Percentiles rank a stretch among this genome's conserved stretches.
Evolutionary conservation across 2,329 filamentous ascomycete genomes (phyloP).

Genomic region (Fusarium decemcellulare): DNA sequence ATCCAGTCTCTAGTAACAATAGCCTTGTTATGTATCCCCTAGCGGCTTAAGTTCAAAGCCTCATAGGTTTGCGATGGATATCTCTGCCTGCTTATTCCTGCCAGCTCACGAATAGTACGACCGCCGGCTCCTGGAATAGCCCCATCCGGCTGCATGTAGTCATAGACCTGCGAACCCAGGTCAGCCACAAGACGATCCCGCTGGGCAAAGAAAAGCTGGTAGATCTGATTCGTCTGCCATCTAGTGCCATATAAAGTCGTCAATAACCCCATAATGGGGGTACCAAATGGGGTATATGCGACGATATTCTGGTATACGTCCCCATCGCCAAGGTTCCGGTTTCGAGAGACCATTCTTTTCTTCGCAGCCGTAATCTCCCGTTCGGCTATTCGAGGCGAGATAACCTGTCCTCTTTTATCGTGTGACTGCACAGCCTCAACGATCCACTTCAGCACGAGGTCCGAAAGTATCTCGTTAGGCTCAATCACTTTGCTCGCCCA

Average conservation of each 20-base stretch:
- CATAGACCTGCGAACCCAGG: conserved; percentile 3
- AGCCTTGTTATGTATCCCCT: no score
- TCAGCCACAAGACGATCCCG: conserved; percentile 11
- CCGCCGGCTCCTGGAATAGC: not conserved
- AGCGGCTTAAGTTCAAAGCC: not conserved
- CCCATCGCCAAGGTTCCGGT: not conserved
- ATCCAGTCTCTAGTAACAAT: no score
- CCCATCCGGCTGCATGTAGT: not conserved
- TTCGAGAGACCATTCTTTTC: not conserved
- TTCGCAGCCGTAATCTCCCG: not conserved
- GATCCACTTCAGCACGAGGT: conserved; percentile 40
- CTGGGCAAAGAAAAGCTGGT: conserved; percentile 16
- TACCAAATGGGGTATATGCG: not conserved
- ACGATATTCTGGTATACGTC: not conserved
- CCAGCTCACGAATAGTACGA: not conserved
- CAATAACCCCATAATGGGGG: not conserved
- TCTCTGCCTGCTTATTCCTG: not conserved
- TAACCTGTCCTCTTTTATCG: not conserved
- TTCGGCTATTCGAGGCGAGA: not conserved
- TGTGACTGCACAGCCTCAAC: conserved; percentile 8
- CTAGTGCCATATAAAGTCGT: not conserved
- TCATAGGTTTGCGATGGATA: conserved; percentile 11
- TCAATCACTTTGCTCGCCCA: conserved; percentile 34
- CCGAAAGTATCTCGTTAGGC: conserved; percentile 40
- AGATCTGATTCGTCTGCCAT: conserved; percentile 18